Conservation (phyloP, 225 moss, liverwort and hornwort genomes). For the Physcomitrium patens region DNA sequence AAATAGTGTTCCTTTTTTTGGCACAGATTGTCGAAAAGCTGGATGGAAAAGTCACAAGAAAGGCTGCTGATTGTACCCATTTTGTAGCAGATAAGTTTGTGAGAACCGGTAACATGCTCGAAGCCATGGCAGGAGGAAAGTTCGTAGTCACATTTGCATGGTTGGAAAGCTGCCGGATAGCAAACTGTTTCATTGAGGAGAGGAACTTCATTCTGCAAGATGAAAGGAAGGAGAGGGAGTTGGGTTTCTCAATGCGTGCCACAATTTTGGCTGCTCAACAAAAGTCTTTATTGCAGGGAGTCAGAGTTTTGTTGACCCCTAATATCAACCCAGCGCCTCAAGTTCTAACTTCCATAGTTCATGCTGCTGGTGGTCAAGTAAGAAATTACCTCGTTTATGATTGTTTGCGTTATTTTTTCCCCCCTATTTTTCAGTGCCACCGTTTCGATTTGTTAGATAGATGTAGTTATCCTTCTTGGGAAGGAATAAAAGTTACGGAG, state of each 20-base stretch:
- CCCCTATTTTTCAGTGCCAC: neutral
- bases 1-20: conserved; percentile 13
- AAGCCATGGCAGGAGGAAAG: conserved; percentile 95
- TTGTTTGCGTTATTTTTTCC: neutral
- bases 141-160: conserved; percentile 80
- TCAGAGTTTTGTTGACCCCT: conserved; percentile 78
- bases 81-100: conserved; percentile 93
- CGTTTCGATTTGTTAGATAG: neutral
- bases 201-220: conserved; percentile 79
- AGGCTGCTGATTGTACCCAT: conserved; percentile 82
- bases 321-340: conserved; percentile 81
- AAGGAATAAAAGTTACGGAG: neutral
- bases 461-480: neutral
- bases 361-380: conserved; percentile 89
- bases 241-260: conserved; percentile 85
- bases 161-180: conserved; percentile 77
- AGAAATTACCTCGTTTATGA: conserved; percentile 4
- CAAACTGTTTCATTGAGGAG: conserved; percentile 79
- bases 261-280: conserved; percentile 66
- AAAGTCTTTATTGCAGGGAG: conserved; percentile 80
- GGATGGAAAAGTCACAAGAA: conserved; percentile 73
- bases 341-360: conserved; percentile 78
- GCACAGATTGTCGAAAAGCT: conserved; percentile 75
- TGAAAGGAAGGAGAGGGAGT: conserved; percentile 76
- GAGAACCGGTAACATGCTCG: conserved; percentile 95